These are phyloP conservation scores for Lasiosphaeris hirsuta DNA, from an alignment of 495 filamentous ascomycete genomes.

Conservation along the genomic window DNA sequence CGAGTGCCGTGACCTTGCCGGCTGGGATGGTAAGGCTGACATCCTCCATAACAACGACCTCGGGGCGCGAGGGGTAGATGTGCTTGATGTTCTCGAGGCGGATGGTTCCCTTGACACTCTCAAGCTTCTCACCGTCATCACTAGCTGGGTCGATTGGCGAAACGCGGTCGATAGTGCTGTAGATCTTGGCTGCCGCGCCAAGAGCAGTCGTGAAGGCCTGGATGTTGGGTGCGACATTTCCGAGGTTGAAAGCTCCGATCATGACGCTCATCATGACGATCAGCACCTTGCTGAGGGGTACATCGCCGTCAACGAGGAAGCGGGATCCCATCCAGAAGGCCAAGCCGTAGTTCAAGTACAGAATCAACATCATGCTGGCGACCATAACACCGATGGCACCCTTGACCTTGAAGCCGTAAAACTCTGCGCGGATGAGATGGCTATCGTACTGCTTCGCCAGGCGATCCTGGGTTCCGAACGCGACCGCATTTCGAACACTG, in stretches of 20 bases:
- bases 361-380: conserved; percentile 71
- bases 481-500: conserved; percentile 87
- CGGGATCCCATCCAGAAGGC: conserved; percentile 93
- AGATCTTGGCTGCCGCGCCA: conserved; percentile 87
- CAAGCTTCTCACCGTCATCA: conserved; percentile 65
- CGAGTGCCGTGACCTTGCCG: conserved; percentile 82
- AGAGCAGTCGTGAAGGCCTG: conserved; percentile 73
- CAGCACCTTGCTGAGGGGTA: conserved; percentile 54
- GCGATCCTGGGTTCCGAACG: conserved; percentile 89
- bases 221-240: conserved; percentile 81
- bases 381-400: conserved; percentile 70
- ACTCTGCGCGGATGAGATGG: conserved; percentile 69
- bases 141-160: conserved; percentile 82
- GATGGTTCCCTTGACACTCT: conserved; percentile 70
- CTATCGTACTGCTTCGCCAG: conserved; percentile 78
- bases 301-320: conserved; percentile 66
- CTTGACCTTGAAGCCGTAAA: conserved; percentile 74
- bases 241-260: conserved; percentile 86
- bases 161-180: conserved; percentile 81
- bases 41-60: conserved; percentile 81
- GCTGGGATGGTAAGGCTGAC: conserved; percentile 76
- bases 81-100: conserved; percentile 83
- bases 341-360: conserved; percentile 87
- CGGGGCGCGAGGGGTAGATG: conserved; percentile 88
- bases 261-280: conserved; percentile 87